These are phyloP conservation scores for Fusarium compactum DNA, from an alignment of 2,329 filamentous ascomycete species.

Conservation along the genomic window DNA sequence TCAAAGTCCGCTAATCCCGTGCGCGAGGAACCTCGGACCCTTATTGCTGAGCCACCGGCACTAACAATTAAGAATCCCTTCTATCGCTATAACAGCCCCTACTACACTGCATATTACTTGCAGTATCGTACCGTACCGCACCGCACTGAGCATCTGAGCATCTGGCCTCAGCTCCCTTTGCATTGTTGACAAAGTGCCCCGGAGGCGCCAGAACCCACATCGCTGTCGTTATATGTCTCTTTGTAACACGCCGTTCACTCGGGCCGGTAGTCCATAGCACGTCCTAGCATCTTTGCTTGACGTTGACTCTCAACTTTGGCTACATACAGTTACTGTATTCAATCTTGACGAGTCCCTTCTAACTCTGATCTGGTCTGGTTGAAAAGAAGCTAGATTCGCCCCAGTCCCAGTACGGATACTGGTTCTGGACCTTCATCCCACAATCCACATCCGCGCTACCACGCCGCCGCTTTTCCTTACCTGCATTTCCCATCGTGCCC, in stretches of 20 bases:
- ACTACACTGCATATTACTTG: conserved; percentile 1
- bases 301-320: conserved; percentile 8
- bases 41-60: background rate
- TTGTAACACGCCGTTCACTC: conserved; percentile 35
- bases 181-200: conserved; percentile 7
- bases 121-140: background rate
- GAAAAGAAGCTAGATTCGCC: conserved; percentile 8
- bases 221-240: conserved; percentile 15
- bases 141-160: background rate
- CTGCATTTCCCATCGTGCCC: conserved; percentile 39
- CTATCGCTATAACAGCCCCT: background rate
- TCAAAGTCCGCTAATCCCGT: conserved; percentile 35
- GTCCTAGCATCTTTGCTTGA: conserved; percentile 8
- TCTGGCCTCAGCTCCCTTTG: conserved; percentile 2
- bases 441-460: conserved; percentile 21
- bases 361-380: conserved; percentile 1
- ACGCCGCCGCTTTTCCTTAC: conserved; percentile 46
- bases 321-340: conserved; percentile 14
- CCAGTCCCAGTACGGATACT: conserved; percentile 29
- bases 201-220: conserved; percentile 24
- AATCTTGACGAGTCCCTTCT: background rate
- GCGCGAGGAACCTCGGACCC: conserved; percentile 12
- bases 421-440: conserved; percentile 44
- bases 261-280: conserved; percentile 24
- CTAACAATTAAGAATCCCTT: conserved; percentile 26